Evolutionary conservation across 2,329 filamentous ascomycete genomes (phyloP).

Genomic region (Pseudocercospora fijiensis): DNA sequence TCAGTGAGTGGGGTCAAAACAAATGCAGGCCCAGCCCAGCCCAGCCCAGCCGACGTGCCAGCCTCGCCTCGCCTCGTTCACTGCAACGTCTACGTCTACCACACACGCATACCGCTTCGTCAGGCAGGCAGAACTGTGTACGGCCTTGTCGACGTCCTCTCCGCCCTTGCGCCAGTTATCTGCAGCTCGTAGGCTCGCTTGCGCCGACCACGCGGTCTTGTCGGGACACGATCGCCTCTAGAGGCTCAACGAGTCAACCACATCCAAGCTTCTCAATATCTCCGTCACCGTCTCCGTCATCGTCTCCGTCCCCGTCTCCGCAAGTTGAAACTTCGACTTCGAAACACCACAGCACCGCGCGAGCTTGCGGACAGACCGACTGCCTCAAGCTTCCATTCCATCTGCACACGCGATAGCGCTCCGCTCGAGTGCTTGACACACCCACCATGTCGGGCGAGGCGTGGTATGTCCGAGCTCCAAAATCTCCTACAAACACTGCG

Average conservation of each 20-base stretch:
- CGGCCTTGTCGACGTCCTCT: neutral
- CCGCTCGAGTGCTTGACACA: conserved; percentile 1
- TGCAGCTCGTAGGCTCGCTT: conserved; percentile 3
- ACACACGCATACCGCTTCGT: neutral
- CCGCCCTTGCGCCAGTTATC: conserved; percentile 9
- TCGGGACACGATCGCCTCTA: conserved; percentile 15
- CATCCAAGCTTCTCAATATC: conserved; percentile 7
- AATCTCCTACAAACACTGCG: neutral
- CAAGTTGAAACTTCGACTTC: conserved; percentile 4
- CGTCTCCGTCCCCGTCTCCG: conserved; percentile 8
- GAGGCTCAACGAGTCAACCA: conserved; percentile 19
- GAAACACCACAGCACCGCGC: conserved; percentile 5
- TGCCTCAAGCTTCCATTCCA: conserved; percentile 8
- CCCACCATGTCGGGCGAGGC: conserved; percentile 43
- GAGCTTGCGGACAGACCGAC: neutral
- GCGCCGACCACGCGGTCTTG: conserved; percentile 9
- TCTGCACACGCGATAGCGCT: conserved; percentile 2
- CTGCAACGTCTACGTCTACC: too few species aligned
- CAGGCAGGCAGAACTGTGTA: neutral
- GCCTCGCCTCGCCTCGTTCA: neutral
- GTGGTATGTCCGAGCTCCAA: conserved; percentile 32
- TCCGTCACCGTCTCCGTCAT: too few species aligned
- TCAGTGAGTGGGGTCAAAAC: neutral
- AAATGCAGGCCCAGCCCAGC: neutral
- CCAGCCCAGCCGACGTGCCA: neutral